Evolutionary conservation across 2,329 filamentous ascomycete genomes (phyloP), one percentile per base, ranked within the genome.

Genomic region (Talaromyces sp.): DNA sequence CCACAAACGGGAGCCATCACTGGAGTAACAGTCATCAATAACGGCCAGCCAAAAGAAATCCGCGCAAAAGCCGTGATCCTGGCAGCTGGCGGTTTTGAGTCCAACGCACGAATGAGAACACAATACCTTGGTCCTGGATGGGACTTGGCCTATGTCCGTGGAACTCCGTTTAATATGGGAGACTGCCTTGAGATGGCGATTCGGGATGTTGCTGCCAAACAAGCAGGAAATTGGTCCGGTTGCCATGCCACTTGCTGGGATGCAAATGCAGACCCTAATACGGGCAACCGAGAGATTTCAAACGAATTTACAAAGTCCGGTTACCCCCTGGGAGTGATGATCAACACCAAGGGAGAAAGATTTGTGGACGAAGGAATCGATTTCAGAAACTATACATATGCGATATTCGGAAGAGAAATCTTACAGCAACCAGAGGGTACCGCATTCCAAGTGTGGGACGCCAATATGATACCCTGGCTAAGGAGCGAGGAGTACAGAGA

Each of bases 251-350:
- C 83, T 0, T 81, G 81, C 4, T 89, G 87, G 86, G 86, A 89
- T 66, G 84, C 84, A 1, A 81, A 87, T 66, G 81, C 86, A 0
- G 78, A 81, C 0, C 69, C 79, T 0, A 68, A 84, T 62, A 74
- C 74, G 0, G 86, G 86, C 3, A 82, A 88, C 64, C 78, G 83
- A 1, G 73, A 72, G n/a, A 72, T 83, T 2, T 85, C 86, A 3
- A 89, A 89, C 65, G 81, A 88, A 68, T 88, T 82, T 67, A 89
- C 86, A 7, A 89, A 89, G 67, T 87, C 83, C 0, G 87, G 86
- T 1, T 89, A 89, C 64, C 86, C 87, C 0, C 75, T 89, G 0
- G 87, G 86, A 0, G 64, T 89, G 12, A 88, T 88, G 81, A 60
- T 89, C 17, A 89, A 89, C 65, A 69, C 71, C 0, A 66, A 80